Base-by-base conservation (phyloP, 805 yeast species). In the Ogataea corticis region DNA sequence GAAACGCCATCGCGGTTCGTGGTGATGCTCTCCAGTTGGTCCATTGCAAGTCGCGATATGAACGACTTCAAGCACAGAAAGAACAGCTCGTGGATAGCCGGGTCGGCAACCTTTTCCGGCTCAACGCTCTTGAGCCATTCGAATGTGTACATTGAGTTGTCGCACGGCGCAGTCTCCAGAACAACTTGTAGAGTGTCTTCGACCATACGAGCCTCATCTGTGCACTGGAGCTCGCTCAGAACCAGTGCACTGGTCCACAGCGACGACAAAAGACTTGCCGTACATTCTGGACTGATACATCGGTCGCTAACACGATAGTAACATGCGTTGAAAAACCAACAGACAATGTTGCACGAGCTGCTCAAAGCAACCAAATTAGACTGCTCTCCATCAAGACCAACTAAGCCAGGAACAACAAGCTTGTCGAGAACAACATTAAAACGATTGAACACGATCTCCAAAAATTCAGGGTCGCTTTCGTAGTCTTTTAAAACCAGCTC, bases 391-490 rank as follows among this genome's bases (percentile, higher is more conserved):
- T 33, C 39, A 16, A 32, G 41, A 19, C 34, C 28, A 9, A 43
- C 48, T 21, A 51, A 28, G 9, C 51, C 55, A 2, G 55, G 55
- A 29, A 51, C 35, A 18, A 51, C 55, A 25, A 51, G 38, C 48
- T 48, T 51, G 41, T 51, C 55, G 12, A 51, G 46, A 14, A 51
- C 42, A 27, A 42, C 44, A 12, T 42, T 32, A 23, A 51, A 43
- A 6, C 55, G 42, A 23, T 33, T 31, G 23, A 51, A 51, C 17
- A 45, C 50, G 1, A 38, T 38, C 19, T 44, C 39, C 30, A 48
- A 41, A 43, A 48, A 45, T 39, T 37, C 44, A 23, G 50, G 42
- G 7, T 45, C 45, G 23, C 32, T 18, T 42, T 51, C 55, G 33
- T 38, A 44, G n/a, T 30, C 41, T 28, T 43, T 47, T 27, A 51